These are phyloP conservation scores for Arthroderma sp. DNA, from an alignment of 2,329 filamentous ascomycete species.

Conservation along the genomic window DNA sequence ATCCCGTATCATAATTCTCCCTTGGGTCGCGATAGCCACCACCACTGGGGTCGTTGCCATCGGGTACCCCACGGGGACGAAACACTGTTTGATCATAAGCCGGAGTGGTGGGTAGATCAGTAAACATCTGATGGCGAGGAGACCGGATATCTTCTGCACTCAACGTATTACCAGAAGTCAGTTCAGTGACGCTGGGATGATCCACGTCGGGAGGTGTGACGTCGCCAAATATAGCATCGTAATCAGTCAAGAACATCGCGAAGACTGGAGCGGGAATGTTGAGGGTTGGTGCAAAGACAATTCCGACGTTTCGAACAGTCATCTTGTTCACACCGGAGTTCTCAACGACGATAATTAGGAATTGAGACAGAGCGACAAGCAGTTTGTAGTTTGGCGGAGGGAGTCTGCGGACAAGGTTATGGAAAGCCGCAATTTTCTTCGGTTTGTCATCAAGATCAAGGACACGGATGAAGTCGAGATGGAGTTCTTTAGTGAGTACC, in stretches of 20 bases:
- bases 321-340: conserved; percentile 90
- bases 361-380: conserved; percentile 71
- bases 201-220: not conserved
- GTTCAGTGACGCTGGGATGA: conserved; percentile 21
- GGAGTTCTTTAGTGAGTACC: conserved; percentile 79
- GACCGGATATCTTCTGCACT: conserved; percentile 48
- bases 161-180: conserved; percentile 17
- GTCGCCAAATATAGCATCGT: conserved; percentile 58
- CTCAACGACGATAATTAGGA: conserved; percentile 84
- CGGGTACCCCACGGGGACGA: conserved; percentile 12
- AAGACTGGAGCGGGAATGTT: conserved; percentile 95
- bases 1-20: conserved; percentile 35
- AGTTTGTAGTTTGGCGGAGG: conserved; percentile 70
- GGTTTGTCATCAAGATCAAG: conserved; percentile 62
- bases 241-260: conserved; percentile 85
- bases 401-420: conserved; percentile 64
- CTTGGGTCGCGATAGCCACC: conserved; percentile 13
- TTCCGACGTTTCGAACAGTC: conserved; percentile 93
- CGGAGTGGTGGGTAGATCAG: conserved; percentile 48
- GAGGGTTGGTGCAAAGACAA: conserved; percentile 92
- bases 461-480: conserved; percentile 73
- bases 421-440: conserved; percentile 66
- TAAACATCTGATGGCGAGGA: conserved; percentile 52
- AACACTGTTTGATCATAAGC: conserved; percentile 47
- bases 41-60: conserved; percentile 16